Base-by-base conservation (phyloP, 176 grass and related monocot species). In the Raddia guianensis region DNA sequence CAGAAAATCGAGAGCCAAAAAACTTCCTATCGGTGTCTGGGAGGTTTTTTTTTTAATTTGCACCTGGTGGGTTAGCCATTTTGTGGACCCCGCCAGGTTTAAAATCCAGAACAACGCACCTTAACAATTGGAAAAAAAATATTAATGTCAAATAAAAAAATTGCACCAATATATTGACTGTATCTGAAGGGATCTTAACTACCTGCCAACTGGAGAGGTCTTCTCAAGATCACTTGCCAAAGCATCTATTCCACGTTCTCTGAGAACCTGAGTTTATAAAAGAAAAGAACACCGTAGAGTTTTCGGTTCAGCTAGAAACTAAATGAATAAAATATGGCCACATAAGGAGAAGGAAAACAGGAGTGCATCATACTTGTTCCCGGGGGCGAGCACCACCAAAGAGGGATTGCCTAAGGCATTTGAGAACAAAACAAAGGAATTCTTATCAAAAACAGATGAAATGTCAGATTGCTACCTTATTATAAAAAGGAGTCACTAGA, bases 361-460 rank as follows among this genome's bases (percentile, higher is more conserved):
- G 34, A 67, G 75, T 27, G 27, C 27, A 27, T 27, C 69, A 72
- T 90, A 99, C 97, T 77, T 93, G 89, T 83, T 99, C 97, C 7
- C 97, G 68, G 34, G 93, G 97, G 0, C 97, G 97, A 84, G 90
- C 97, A 66, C 97, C 91, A 79, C 97, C 93, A 78, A 99, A 99
- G 10, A 96, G 76, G 45, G 72, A 87, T 89, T 82, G 68, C 91
- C 97, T 99, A 79, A 45, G 52, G 50, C 69, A 84, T 81, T 85
- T 27, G 0, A 37, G 70, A 64, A 60, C 2, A 72, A 54, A 8
- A 87, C 62, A 86, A 72, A n/a, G 11, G 37, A 40, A 40, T 40
- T 40, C 37, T 40, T 40, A 40, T 40, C 37, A 40, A 40, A 40
- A 40, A 40, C 37, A 40, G 37, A 40, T 40, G 37, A 40, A 40